phyloP scores from a whole-genome alignment of 768 basidiomycete genomes.

The Botryobasidium botryosum region DNA sequence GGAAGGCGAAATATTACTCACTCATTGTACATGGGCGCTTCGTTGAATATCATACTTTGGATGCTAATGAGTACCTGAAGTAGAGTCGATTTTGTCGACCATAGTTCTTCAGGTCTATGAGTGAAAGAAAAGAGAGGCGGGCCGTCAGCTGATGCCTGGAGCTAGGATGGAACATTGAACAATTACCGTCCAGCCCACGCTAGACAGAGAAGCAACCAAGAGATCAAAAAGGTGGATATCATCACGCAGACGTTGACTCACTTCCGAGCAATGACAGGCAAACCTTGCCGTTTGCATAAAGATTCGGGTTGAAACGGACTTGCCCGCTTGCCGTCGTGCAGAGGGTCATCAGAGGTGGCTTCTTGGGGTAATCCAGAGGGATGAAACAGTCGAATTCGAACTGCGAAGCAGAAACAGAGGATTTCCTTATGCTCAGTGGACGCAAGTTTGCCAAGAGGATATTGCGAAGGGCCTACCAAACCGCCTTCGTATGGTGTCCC shows the following conservation, averaged over 20 bases:
- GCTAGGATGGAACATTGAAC: too few species aligned
- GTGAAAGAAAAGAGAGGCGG: too few species aligned
- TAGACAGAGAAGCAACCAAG: too few species aligned
- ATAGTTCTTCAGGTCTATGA: constrained; percentile 31
- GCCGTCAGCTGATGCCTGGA: too few species aligned
- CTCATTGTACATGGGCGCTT: constrained; percentile 42
- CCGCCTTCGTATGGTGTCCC: constrained; percentile 53
- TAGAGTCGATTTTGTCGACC: constrained; percentile 34
- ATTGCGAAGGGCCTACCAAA: constrained; percentile 24
- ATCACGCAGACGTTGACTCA: constrained; percentile 17
- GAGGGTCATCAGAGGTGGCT: constrained; percentile 32
- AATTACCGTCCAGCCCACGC: too few species aligned
- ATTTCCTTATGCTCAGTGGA: too few species aligned
- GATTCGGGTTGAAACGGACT: constrained; percentile 40
- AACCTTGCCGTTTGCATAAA: constrained; percentile 34
- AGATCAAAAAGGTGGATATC: too few species aligned
- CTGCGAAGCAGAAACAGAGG: too few species aligned
- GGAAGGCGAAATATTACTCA: constrained; percentile 17
- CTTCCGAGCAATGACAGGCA: constrained; percentile 39
- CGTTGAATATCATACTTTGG: constrained; percentile 41
- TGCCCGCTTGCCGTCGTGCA: constrained; percentile 34
- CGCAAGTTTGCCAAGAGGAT: neutral
- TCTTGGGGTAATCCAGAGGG: constrained; percentile 32
- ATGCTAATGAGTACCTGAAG: constrained; percentile 43
- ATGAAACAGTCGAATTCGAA: constrained; percentile 43